Percentiles rank a stretch among this genome's conserved stretches.
Conservation (phyloP, 768 basidiomycete genomes). For the Tulasnella calospora region DNA sequence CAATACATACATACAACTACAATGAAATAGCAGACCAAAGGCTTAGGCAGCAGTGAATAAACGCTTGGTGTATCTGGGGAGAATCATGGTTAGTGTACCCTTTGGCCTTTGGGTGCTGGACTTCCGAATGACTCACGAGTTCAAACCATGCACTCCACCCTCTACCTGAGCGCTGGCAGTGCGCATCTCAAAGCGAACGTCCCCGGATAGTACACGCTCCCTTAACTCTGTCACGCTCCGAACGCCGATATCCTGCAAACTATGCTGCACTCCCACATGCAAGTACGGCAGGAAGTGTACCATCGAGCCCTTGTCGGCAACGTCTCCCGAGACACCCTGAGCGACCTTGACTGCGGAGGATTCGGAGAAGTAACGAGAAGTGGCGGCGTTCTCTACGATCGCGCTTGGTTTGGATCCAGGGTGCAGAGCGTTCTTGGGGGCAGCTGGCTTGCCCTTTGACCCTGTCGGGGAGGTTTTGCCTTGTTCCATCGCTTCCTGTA, state of each 20-base stretch:
- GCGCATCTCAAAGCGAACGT: slow-evolving; percentile 83
- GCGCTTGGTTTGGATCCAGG: slow-evolving; percentile 13
- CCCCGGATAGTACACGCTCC: slow-evolving; percentile 57
- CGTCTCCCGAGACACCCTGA: slow-evolving; percentile 92
- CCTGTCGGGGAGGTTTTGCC: slow-evolving; percentile 46
- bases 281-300: slow-evolving; percentile 88
- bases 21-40: neutral
- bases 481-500: slow-evolving; percentile 79
- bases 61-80: slow-evolving; percentile 54
- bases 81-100: neutral
- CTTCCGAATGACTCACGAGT: slow-evolving; percentile 61
- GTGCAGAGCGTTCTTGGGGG: slow-evolving; percentile 30
- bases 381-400: slow-evolving; percentile 85
- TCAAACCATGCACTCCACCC: slow-evolving; percentile 91
- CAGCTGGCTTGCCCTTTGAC: slow-evolving; percentile 29
- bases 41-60: slow-evolving; percentile 37
- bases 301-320: slow-evolving; percentile 94
- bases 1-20: neutral
- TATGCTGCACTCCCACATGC: slow-evolving; percentile 80
- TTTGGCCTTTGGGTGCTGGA: neutral
- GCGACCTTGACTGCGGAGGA: slow-evolving; percentile 91
- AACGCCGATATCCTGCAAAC: slow-evolving; percentile 88
- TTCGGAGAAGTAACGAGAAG: slow-evolving; percentile 93
- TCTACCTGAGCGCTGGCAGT: slow-evolving; percentile 94
- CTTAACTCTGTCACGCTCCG: slow-evolving; percentile 61